Base-by-base conservation (phyloP, 2,329 filamentous ascomycete genomes). In the Fusarium pseudonygamai region DNA sequence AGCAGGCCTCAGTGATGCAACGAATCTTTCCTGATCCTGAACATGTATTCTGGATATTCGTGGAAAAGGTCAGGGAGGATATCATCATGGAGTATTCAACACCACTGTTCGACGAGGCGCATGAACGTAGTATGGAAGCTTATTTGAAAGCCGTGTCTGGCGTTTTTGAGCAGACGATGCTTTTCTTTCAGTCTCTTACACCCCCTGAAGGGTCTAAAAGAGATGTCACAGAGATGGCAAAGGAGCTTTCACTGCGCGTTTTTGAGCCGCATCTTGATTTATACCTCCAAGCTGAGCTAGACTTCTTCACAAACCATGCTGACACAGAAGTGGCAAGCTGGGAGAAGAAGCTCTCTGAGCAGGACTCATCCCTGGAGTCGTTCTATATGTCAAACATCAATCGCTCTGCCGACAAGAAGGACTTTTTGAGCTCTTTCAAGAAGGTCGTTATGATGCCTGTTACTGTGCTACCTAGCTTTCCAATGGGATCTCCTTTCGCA, bases 391-490 rank as follows among this genome's bases (percentile, higher is more conserved):
- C 93, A 30, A 98, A 95, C 80, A 91, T 98, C 79, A 98, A 96
- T 79, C 90, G 96, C 32, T 95, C 97, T 80, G 96, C 95, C 2
- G 96, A 97, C 72, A 99, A 99, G 84, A 94, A 95, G 75, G 96
- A 99, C 80, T 99, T 99, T 78, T 81, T 99, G 69, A 96, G 92
- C 50, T 97, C 95, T 0, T 99, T 99, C 86, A 98, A 95, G 80
- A 98, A 98, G 82, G 96, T 99, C 14, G 93, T 99, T 73, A 98
- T 99, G 95, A 97, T 97, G 91, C 96, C 96, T 5, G 96, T 99
- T 55, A 97, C 94, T 59, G 96, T 95, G 14, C 85, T 98, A 8
- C 93, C 94, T 4, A 91, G 89, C 52, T 89, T 94, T 68, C 83
- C 89, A 11, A 84, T 89, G 56, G 85, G 86, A 14, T 89, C 85